These are phyloP conservation scores for Trichoderma guizhouense DNA, from an alignment of 2,329 filamentous ascomycete species.

Conservation along the genomic window DNA sequence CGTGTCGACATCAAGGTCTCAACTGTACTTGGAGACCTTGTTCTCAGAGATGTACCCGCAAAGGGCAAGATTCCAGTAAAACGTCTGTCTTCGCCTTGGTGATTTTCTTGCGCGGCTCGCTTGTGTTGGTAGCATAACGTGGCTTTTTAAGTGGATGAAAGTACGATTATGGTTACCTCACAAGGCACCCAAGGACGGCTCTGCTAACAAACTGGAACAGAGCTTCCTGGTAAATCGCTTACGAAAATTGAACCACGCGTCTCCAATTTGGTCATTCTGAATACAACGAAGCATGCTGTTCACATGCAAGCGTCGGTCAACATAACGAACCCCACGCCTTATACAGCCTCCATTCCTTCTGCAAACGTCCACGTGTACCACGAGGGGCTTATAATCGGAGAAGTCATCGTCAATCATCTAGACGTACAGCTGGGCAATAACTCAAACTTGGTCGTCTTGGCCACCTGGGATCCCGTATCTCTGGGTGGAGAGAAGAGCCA, in stretches of 20 bases:
- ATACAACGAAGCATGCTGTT: conserved; percentile 69
- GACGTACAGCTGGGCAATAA: conserved; percentile 68
- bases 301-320: conserved; percentile 71
- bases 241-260: conserved; percentile 58
- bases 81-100: conserved; percentile 71
- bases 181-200: conserved; percentile 17
- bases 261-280: conserved; percentile 66
- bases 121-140: conserved; percentile 27
- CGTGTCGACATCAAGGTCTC: conserved; percentile 77
- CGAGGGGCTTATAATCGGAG: conserved; percentile 72
- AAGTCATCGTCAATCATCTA: conserved; percentile 65
- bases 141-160: conserved; percentile 17
- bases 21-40: conserved; percentile 77
- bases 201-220: conserved; percentile 44
- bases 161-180: conserved; percentile 21
- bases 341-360: conserved; percentile 78
- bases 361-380: conserved; percentile 71
- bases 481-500: conserved; percentile 61
- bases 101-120: conserved; percentile 25
- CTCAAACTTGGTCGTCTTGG: conserved; percentile 62
- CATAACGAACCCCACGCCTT: conserved; percentile 85
- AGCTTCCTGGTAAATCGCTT: conserved; percentile 54
- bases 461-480: conserved; percentile 67
- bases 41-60: conserved; percentile 79
- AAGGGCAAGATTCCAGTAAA: conserved; percentile 86